Base-by-base conservation (phyloP, 1,139 yeast genomes). In the Yamadazyma sp. region DNA sequence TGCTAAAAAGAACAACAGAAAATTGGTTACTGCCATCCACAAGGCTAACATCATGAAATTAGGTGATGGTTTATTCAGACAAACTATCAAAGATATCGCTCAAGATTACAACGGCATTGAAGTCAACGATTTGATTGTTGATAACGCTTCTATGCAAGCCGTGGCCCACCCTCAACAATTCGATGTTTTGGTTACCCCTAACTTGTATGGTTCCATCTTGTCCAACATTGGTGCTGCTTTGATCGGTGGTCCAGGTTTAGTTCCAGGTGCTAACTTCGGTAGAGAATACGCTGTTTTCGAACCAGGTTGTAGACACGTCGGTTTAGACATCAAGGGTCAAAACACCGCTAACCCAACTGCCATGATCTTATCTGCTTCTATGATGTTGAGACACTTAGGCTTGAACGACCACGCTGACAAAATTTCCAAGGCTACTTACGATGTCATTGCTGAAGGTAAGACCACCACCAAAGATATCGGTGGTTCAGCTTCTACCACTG, bases 261-360 rank as follows among this genome's bases (percentile, higher is more conserved):
- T 92, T 43, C 97, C 98, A 58, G 98, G 98, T 70, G 97, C 95
- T 58, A 87, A 89, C 78, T 89, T 87, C 57, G 98, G 98, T 70
- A 86, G 96, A 68, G 97, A 92, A 62, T 84, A 86, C 67, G 98
- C 98, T 45, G 94, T 92, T 50, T 92, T 92, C 68, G 98, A 92
- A 77, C 98, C 98, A 57, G 98, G 98, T 69, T 91, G 97, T 75
- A 87, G 98, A 79, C 98, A 92, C 75, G 98, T 91, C 59, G 98
- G 98, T 69, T 79, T 89, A 59, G 98, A 91, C 71, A 87, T 92
- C 65, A 79, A 87, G 76, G 97, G 96, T 62, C 82, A 87, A 70
- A 86, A 88, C 76, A 77, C 87, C 51, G 98, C 98, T 53, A 92
- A 92, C 82, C 98, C 98, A 67, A 88, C 98, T 48, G 98, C 96